Conservation (phyloP, 2,329 filamentous ascomycete genomes). For the Ophiocordyceps australis region DNA sequence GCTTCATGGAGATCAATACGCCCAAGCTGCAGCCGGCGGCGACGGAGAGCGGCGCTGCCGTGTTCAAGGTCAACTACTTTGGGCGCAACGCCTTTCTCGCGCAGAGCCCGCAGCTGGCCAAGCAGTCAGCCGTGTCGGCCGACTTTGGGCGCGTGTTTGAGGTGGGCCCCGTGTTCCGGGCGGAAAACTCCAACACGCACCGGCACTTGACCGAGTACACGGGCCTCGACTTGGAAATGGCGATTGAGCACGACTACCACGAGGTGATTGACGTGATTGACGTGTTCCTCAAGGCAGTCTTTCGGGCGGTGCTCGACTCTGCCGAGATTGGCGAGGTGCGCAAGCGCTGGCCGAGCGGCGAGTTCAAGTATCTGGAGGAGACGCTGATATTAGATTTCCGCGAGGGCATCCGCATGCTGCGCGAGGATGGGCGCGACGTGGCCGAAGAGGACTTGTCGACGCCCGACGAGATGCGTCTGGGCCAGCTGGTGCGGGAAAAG, state of each 20-base stretch:
- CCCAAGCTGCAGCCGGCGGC: constrained; percentile 82
- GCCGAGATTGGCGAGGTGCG: constrained; percentile 66
- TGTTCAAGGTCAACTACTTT: constrained; percentile 89
- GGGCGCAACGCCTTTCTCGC: constrained; percentile 72
- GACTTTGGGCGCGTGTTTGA: constrained; percentile 86
- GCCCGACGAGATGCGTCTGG: constrained; percentile 71
- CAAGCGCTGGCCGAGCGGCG: constrained; percentile 68
- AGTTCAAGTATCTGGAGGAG: constrained; percentile 72
- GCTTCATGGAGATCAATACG: constrained; percentile 86
- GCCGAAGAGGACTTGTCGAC: constrained; percentile 76
- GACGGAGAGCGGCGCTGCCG: constrained; percentile 78
- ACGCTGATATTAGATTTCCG: constrained; percentile 68
- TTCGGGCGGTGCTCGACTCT: constrained; percentile 20
- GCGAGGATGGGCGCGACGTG: constrained; percentile 63
- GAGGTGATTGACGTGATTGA: constrained; percentile 71
- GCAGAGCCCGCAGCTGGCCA: constrained; percentile 80
- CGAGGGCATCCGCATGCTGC: constrained; percentile 66
- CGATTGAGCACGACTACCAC: constrained; percentile 74
- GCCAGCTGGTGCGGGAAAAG: constrained; percentile 70
- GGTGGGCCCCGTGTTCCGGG: constrained; percentile 55
- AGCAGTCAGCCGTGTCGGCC: constrained; percentile 81
- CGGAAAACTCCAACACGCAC: constrained; percentile 91
- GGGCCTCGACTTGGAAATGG: constrained; percentile 84
- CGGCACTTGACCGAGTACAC: constrained; percentile 91
- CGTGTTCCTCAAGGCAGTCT: constrained; percentile 60